Conservation (phyloP, 73 alveolate species). For the Paraurostyla sp. region DNA sequence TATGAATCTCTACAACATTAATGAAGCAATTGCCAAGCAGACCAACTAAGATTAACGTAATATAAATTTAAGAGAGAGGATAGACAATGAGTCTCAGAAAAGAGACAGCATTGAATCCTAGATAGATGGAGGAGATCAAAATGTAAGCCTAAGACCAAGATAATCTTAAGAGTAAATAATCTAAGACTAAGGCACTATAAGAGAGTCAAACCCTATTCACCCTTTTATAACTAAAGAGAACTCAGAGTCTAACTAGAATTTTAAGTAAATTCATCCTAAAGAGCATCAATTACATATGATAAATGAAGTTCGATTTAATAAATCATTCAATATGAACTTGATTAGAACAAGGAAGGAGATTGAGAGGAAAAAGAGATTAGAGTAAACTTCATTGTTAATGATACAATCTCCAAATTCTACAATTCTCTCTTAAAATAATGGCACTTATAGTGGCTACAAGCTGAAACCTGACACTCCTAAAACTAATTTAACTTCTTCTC, state of each 20-base stretch:
- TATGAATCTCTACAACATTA: neutral
- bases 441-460: neutral
- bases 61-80: neutral
- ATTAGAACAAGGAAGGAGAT: constrained; percentile 22
- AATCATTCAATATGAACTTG: constrained; percentile 20
- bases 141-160: neutral
- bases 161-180: neutral
- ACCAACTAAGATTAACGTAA: neutral
- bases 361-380: constrained; percentile 2
- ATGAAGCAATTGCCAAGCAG: neutral
- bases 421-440: neutral
- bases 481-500: neutral
- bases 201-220: constrained; percentile 39
- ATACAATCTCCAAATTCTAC: neutral
- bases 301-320: neutral
- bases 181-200: neutral
- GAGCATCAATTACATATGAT: neutral
- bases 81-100: neutral
- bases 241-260: neutral
- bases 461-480: neutral
- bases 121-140: neutral
- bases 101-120: constrained; percentile 26
- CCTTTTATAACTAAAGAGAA: neutral
- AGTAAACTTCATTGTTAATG: neutral
- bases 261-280: neutral